These are phyloP conservation scores for Hypoxylon sp. DNA, from an alignment of 2,329 filamentous ascomycete species.

Conservation along the genomic window DNA sequence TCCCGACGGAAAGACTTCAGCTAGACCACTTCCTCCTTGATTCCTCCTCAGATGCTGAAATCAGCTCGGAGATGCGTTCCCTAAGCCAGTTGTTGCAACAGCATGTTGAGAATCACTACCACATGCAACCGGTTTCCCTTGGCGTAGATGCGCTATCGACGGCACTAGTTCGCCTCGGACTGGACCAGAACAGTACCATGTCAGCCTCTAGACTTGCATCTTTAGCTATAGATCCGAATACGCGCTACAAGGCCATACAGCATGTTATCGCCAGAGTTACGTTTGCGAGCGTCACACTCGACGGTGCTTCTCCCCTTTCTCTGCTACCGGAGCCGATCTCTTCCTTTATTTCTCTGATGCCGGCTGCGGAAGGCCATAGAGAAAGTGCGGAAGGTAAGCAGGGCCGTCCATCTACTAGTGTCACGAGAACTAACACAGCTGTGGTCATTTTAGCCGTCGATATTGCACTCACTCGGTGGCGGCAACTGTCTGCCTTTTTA, in stretches of 20 bases:
- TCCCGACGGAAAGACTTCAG: conserved; percentile 30
- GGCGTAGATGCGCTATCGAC: conserved; percentile 45
- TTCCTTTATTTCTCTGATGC: conserved; percentile 52
- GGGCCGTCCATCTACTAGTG: background rate
- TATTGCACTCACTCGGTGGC: conserved; percentile 60
- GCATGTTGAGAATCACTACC: conserved; percentile 60
- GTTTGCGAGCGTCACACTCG: conserved; percentile 55
- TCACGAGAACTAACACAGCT: conserved; percentile 4
- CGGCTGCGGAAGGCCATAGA: conserved; percentile 48
- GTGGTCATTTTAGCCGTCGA: conserved; percentile 44
- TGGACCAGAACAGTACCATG: conserved; percentile 39
- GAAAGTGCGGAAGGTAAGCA: conserved; percentile 53
- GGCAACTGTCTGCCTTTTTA: conserved; percentile 60
- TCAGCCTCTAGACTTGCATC: conserved; percentile 44
- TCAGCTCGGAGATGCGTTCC: conserved; percentile 54
- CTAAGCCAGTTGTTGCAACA: conserved; percentile 57
- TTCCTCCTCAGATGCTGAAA: conserved; percentile 56
- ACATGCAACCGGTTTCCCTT: conserved; percentile 47
- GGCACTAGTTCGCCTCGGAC: conserved; percentile 50
- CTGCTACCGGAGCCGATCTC: conserved; percentile 57
- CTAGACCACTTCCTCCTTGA: conserved; percentile 58
- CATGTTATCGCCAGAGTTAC: conserved; percentile 57
- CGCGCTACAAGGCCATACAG: conserved; percentile 55
- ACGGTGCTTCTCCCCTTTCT: conserved; percentile 52
- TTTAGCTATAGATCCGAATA: conserved; percentile 54